phyloP scores from a whole-genome alignment of 805 yeast genomes.

The Yarrowia sp. region DNA sequence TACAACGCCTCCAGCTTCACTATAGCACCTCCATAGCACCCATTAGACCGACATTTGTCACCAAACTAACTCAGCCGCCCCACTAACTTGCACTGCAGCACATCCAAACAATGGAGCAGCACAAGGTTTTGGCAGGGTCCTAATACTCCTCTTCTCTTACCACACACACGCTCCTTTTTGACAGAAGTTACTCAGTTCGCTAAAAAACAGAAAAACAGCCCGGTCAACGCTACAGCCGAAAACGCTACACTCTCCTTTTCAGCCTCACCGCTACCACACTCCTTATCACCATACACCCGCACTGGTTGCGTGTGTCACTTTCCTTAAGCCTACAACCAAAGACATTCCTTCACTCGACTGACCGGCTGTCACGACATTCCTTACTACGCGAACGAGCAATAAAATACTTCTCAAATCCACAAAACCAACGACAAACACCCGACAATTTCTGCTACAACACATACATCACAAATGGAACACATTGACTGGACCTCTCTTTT shows the following conservation, averaged over 20 bases:
- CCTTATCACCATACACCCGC: slow-evolving; percentile 1
- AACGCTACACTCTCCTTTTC: slow-evolving; percentile 8
- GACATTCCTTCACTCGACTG: slow-evolving; percentile 4
- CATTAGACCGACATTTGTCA: not conserved
- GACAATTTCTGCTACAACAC: not conserved
- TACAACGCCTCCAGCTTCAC: not conserved
- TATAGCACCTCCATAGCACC: not conserved
- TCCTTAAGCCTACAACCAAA: slow-evolving; percentile 2
- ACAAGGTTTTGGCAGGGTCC: slow-evolving; percentile 33
- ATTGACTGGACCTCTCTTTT: slow-evolving; percentile 37
- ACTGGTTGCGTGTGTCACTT: slow-evolving; percentile 17
- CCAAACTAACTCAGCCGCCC: slow-evolving; percentile 30
- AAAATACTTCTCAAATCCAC: not conserved
- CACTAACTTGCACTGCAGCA: slow-evolving; percentile 11
- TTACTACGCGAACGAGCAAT: not conserved
- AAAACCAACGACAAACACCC: not conserved
- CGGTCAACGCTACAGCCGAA: not conserved
- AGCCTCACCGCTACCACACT: slow-evolving; percentile 33
- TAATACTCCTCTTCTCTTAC: slow-evolving; percentile 14
- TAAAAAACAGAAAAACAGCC: not conserved
- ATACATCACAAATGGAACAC: slow-evolving; percentile 26
- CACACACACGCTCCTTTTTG: slow-evolving; percentile 19
- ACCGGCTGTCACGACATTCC: slow-evolving; percentile 22
- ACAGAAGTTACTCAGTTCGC: slow-evolving; percentile 17
- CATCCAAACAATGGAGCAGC: slow-evolving; percentile 11